phyloP scores from a whole-genome alignment of 208 protist genomes.

The Novymonas esmeraldas region DNA sequence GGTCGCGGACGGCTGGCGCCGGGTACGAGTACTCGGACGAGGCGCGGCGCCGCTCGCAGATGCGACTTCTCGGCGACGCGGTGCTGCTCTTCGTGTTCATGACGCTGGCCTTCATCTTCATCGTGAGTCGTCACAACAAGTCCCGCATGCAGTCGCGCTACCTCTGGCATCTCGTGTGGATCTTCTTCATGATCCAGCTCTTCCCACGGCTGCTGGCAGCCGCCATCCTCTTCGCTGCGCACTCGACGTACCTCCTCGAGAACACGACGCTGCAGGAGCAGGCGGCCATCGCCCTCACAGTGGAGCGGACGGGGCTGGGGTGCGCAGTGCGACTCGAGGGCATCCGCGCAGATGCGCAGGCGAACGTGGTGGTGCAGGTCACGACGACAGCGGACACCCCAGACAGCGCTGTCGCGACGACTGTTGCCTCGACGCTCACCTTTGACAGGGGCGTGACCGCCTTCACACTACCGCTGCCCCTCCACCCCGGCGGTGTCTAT shows the following conservation, averaged over 20 bases:
- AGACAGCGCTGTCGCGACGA: neutral
- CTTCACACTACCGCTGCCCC: constrained; percentile 46
- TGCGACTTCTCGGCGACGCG: constrained; percentile 65
- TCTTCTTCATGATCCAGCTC: constrained; percentile 77
- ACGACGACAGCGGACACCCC: constrained; percentile 9
- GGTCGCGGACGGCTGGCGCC: neutral
- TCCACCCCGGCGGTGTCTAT: constrained; percentile 24
- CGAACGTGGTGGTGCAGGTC: constrained; percentile 60
- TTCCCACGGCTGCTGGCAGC: constrained; percentile 75
- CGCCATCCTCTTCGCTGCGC: constrained; percentile 67
- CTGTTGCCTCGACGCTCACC: constrained; percentile 49
- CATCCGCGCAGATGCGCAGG: constrained; percentile 25
- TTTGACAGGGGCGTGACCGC: constrained; percentile 58
- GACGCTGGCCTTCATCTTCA: constrained; percentile 59
- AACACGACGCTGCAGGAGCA: constrained; percentile 55
- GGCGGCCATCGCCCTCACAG: constrained; percentile 44
- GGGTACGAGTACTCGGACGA: constrained; percentile 64
- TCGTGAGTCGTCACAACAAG: constrained; percentile 67
- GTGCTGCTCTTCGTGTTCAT: constrained; percentile 68
- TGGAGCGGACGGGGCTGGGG: constrained; percentile 31
- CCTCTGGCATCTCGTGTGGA: constrained; percentile 51
- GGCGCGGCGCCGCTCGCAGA: constrained; percentile 50
- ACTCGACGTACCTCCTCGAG: constrained; percentile 55
- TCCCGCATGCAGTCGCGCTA: constrained; percentile 51
- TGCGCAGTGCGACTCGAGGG: constrained; percentile 51